Percentiles rank a stretch among this genome's conserved stretches.
Conservation (phyloP, 2,329 filamentous ascomycete genomes). For the Magnaporthiopsis rhizophila region DNA sequence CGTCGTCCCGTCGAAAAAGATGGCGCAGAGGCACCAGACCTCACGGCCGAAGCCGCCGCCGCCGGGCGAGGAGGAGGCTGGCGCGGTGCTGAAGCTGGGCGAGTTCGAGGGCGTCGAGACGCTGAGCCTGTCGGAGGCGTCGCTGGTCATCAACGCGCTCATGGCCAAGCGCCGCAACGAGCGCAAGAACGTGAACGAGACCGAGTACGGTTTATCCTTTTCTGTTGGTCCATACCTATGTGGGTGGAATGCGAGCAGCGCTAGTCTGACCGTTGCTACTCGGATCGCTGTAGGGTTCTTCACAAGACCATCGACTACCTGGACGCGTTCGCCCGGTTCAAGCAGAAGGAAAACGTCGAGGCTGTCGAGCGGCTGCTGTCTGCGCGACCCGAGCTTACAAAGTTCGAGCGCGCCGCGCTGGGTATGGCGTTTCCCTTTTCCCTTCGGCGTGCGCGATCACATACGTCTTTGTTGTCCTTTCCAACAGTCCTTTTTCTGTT, state of each 20-base stretch:
- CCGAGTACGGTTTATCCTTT: constrained; percentile 48
- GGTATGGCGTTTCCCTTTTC: constrained; percentile 23
- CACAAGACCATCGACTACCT: constrained; percentile 88
- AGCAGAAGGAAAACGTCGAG: constrained; percentile 88
- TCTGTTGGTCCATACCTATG: too few relatives aligned
- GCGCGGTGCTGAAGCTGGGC: constrained; percentile 72
- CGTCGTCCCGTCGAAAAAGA: constrained; percentile 21
- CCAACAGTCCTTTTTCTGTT: too few relatives aligned
- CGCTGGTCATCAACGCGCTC: constrained; percentile 85
- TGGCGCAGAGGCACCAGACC: constrained; percentile 34
- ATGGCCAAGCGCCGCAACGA: constrained; percentile 72
- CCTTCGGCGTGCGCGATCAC: too few relatives aligned
- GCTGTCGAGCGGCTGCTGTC: constrained; percentile 85
- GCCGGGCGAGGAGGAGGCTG: constrained; percentile 81
- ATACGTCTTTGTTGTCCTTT: background rate
- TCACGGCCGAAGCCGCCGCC: constrained; percentile 61
- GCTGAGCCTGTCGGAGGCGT: constrained; percentile 84
- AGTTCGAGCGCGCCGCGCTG: constrained; percentile 89
- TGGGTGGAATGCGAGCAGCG: too few relatives aligned
- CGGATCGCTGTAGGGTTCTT: constrained; percentile 50
- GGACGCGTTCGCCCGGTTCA: constrained; percentile 91
- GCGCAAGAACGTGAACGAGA: constrained; percentile 76
- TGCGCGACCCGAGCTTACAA: constrained; percentile 69
- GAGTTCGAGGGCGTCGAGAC: constrained; percentile 91
- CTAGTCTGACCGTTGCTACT: too few relatives aligned